Evolutionary conservation across 352 stramenopile species (phyloP).

Genomic region (Achlya hypogyna): DNA sequence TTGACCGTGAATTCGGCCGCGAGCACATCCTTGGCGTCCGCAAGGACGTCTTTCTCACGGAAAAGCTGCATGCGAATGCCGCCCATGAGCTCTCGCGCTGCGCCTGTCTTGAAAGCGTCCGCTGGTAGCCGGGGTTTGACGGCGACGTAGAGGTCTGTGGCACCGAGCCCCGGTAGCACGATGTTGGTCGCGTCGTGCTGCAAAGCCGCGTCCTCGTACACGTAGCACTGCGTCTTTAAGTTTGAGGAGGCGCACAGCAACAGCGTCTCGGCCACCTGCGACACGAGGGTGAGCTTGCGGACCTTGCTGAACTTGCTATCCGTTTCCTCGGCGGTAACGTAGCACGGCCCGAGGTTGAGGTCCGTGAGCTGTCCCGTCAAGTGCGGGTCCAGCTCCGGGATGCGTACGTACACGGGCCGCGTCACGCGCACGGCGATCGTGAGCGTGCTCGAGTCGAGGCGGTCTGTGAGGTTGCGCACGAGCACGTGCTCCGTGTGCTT

Average conservation of each 20-base stretch:
- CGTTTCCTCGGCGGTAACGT: slow-evolving; percentile 66
- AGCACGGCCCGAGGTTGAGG: slow-evolving; percentile 69
- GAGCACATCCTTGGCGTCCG: slow-evolving; percentile 68
- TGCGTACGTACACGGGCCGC: slow-evolving; percentile 71
- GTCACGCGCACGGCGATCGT: slow-evolving; percentile 58
- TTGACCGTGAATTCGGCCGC: slow-evolving; percentile 82
- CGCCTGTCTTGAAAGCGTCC: slow-evolving; percentile 74
- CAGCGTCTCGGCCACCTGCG: slow-evolving; percentile 64
- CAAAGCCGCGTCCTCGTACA: slow-evolving; percentile 67
- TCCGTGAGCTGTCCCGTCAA: slow-evolving; percentile 63
- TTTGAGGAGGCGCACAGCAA: slow-evolving; percentile 77
- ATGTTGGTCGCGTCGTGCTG: slow-evolving; percentile 67
- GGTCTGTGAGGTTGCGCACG: slow-evolving; percentile 73
- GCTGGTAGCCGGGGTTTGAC: slow-evolving; percentile 67
- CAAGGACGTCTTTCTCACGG: slow-evolving; percentile 29
- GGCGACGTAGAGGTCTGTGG: slow-evolving; percentile 66
- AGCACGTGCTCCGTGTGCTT: slow-evolving; percentile 73
- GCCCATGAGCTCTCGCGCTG: slow-evolving; percentile 67
- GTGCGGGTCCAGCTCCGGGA: slow-evolving; percentile 72
- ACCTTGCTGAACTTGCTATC: slow-evolving; percentile 84
- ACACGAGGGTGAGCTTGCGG: slow-evolving; percentile 73
- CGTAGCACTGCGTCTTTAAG: slow-evolving; percentile 83
- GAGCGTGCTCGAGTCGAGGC: slow-evolving; percentile 59
- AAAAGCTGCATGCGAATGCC: slow-evolving; percentile 84
- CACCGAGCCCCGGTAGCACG: slow-evolving; percentile 50